phyloP scores from a whole-genome alignment of 2,329 filamentous ascomycete species.

The Claviceps quebecensis region DNA sequence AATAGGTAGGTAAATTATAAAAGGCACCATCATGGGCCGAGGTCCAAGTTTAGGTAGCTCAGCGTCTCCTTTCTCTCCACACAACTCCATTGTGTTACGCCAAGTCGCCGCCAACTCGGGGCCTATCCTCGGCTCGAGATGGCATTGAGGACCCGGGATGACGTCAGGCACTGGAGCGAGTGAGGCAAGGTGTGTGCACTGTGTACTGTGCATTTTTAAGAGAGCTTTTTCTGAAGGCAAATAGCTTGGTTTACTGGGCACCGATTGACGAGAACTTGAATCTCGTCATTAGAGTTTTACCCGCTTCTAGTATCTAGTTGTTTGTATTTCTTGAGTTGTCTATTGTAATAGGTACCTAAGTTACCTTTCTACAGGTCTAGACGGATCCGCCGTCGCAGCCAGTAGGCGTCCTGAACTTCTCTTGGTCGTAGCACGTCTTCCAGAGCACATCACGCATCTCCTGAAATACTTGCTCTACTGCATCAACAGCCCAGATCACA shows the following conservation, averaged over 20 bases:
- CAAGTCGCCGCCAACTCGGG: too few relatives aligned
- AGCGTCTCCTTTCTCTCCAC: too few relatives aligned
- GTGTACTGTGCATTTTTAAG: not conserved
- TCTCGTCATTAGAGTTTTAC: too few relatives aligned
- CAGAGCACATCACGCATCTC: slow-evolving; percentile 74
- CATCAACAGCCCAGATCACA: slow-evolving; percentile 89
- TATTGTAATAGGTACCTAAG: not conserved
- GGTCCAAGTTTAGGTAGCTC: too few relatives aligned
- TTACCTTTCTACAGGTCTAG: not conserved
- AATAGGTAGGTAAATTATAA: too few relatives aligned
- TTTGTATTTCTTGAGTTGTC: too few relatives aligned
- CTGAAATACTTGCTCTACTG: slow-evolving; percentile 64
- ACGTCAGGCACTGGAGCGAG: not conserved
- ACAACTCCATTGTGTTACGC: too few relatives aligned
- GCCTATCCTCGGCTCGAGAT: not conserved
- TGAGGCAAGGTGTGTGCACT: not conserved
- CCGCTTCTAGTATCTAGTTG: too few relatives aligned
- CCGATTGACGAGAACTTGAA: too few relatives aligned
- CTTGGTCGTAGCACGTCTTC: slow-evolving; percentile 51
- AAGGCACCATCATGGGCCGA: too few relatives aligned
- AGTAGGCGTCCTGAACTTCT: slow-evolving; percentile 46
- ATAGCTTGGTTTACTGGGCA: not conserved
- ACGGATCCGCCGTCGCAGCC: slow-evolving; percentile 37
- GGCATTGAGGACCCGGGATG: not conserved
- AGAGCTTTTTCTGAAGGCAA: not conserved